phyloP scores from a whole-genome alignment of 805 yeast species.

The Saturnispora sanitii region DNA sequence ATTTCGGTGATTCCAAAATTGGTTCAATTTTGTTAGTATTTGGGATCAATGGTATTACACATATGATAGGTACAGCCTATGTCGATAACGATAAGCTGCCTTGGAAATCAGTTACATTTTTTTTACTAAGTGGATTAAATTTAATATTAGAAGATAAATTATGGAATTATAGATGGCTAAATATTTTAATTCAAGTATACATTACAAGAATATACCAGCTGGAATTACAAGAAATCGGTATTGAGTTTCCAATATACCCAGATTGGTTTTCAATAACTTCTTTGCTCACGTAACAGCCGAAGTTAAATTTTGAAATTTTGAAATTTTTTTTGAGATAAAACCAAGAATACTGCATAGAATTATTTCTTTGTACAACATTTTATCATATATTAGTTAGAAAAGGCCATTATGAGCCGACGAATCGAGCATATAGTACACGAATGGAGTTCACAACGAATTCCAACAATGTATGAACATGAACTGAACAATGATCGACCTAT shows the following conservation, averaged over 20 bases:
- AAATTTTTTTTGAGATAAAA: no score
- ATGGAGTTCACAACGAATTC: slow-evolving; percentile 1
- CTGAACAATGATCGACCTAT: neutral
- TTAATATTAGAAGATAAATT: neutral
- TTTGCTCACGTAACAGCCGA: neutral
- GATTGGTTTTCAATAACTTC: neutral
- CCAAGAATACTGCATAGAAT: no score
- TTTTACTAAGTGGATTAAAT: slow-evolving; percentile 1
- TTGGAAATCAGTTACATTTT: slow-evolving; percentile 3
- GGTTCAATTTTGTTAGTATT: slow-evolving; percentile 46
- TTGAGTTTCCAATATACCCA: slow-evolving; percentile 1
- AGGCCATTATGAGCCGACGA: slow-evolving; percentile 3
- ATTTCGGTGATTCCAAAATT: neutral
- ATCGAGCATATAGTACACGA: neutral
- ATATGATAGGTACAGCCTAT: neutral
- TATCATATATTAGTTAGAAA: no score
- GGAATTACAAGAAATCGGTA: neutral
- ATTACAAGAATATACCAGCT: neutral
- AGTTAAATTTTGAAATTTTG: neutral
- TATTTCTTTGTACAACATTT: no score
- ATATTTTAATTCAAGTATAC: neutral
- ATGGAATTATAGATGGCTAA: neutral
- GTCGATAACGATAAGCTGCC: slow-evolving; percentile 1
- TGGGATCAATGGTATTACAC: slow-evolving; percentile 30
- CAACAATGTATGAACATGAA: neutral